Evolutionary conservation across 2,329 filamentous ascomycete genomes (phyloP), one percentile per base, ranked within the genome.

Genomic region (Nectriaceae sp.): DNA sequence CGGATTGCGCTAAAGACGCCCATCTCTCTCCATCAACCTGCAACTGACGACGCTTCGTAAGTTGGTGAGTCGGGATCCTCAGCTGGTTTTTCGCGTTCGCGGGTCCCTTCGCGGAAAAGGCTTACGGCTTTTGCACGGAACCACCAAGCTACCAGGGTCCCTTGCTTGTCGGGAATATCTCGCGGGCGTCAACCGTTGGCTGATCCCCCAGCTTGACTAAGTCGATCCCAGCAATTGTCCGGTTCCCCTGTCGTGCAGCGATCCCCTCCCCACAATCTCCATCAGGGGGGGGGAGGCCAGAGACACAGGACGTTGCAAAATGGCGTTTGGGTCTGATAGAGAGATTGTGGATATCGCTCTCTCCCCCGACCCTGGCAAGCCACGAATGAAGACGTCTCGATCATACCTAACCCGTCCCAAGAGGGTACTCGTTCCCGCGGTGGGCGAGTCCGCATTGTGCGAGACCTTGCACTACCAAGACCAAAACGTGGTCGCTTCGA

Each of bases 51-150:
- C 16, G 26, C 21, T 24, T 49, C 46, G 46, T 44, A 40, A 40
- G 46, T 49, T 43, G 40, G 13, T 40, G 46, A 47, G 15, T 31
- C 36, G 46, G 16, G 33, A n/a, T 36, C n/a, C 16, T 36, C 33
- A 18, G 33, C 33, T 36, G 33, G 26, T n/a, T 36, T 18, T 6
- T 18, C 33, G 33, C n/a, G 24, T 6, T 13, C 19, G 20, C 39
- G 24, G 26, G 15, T 22, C 44, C 26, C 44, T 35, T 41, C 21
- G 29, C 44, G 44, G 44, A 39, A 47, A 35, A 6, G 24, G 24
- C 16, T 15, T 36, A 36, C 46, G 41, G 41, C 41, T 48, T 44
- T 36, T 44, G 41, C 46, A 48, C 37, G 36, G 41, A 48, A 20
- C 42, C 37, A 26, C 31, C 33, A 36, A 6, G 8, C 33, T n/a